These are phyloP conservation scores for Akanthomyces dipterigenus DNA, from an alignment of 2,329 filamentous ascomycete species.

Conservation along the genomic window DNA sequence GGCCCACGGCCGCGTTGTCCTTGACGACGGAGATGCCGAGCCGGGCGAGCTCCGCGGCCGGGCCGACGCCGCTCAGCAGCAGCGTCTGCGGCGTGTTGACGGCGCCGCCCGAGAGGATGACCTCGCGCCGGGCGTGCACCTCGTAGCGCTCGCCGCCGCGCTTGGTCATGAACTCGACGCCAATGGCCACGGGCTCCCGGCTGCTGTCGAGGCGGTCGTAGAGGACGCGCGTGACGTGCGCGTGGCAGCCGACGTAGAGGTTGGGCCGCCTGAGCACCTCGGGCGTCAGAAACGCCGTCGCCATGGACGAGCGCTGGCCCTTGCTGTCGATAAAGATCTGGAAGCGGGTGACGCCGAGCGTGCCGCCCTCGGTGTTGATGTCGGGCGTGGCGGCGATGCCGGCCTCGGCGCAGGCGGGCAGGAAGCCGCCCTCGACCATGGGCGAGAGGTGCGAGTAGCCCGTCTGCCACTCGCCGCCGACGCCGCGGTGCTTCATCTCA, in stretches of 20 bases:
- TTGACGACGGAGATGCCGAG: slow-evolving; percentile 43
- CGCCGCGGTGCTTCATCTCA: slow-evolving; percentile 12
- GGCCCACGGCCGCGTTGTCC: slow-evolving; percentile 56
- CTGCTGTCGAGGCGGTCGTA: slow-evolving; percentile 12
- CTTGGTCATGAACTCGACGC: slow-evolving; percentile 15
- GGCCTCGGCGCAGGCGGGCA: slow-evolving; percentile 14
- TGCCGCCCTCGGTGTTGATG: slow-evolving; percentile 15
- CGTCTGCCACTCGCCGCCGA: slow-evolving; percentile 15
- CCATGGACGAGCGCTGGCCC: slow-evolving; percentile 16
- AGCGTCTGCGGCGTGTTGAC: slow-evolving; percentile 39
- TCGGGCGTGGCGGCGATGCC: slow-evolving; percentile 14
- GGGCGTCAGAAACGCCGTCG: slow-evolving; percentile 15
- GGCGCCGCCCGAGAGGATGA: slow-evolving; percentile 39
- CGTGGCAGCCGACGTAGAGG: slow-evolving; percentile 15
- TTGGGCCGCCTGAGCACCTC: slow-evolving; percentile 15
- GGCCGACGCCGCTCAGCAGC: slow-evolving; percentile 37
- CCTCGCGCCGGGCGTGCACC: slow-evolving; percentile 32
- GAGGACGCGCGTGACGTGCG: slow-evolving; percentile 15
- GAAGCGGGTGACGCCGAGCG: slow-evolving; percentile 14
- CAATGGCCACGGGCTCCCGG: slow-evolving; percentile 13
- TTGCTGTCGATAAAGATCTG: slow-evolving; percentile 17
- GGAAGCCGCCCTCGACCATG: slow-evolving; percentile 15
- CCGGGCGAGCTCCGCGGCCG: slow-evolving; percentile 27
- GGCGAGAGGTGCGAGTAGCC: slow-evolving; percentile 14
- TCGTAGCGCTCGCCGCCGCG: slow-evolving; percentile 12